Evolutionary conservation across 2,329 filamentous ascomycete genomes (phyloP).

Genomic region (Neofusicoccum ribis): DNA sequence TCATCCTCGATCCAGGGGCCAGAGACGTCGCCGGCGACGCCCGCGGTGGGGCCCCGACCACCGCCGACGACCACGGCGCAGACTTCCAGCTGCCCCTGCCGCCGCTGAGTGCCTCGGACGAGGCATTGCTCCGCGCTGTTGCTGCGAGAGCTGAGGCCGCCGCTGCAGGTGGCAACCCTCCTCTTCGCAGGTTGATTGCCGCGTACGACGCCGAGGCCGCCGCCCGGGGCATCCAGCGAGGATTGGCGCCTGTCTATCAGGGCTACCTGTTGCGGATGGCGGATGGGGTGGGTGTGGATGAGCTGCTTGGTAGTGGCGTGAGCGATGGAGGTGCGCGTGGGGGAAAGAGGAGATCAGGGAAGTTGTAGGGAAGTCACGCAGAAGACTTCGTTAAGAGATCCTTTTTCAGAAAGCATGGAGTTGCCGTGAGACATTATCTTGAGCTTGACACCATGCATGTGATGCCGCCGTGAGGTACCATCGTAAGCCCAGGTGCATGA

Average conservation of each 20-base stretch:
- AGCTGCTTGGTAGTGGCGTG: neutral
- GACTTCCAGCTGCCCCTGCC: slow-evolving; percentile 15
- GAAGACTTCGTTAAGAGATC: no score
- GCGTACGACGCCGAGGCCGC: neutral
- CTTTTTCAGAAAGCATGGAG: no score
- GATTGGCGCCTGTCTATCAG: slow-evolving; percentile 8
- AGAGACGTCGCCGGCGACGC: neutral
- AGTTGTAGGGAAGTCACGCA: neutral
- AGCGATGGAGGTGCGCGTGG: neutral
- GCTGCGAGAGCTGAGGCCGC: neutral
- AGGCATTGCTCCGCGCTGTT: slow-evolving; percentile 4
- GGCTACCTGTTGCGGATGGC: slow-evolving; percentile 15
- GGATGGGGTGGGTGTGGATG: slow-evolving; percentile 4
- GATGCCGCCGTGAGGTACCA: no score
- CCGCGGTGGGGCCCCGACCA: neutral
- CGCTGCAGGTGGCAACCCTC: neutral
- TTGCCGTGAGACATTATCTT: no score
- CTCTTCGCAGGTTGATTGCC: slow-evolving; percentile 7
- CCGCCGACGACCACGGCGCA: neutral
- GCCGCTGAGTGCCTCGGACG: neutral
- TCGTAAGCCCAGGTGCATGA: no score
- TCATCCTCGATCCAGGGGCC: neutral
- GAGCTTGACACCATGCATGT: no score
- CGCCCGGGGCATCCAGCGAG: neutral
- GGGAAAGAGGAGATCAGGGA: neutral